These are phyloP conservation scores for Echinosophora koreensis DNA, from an alignment of 306 rosid species.

Conservation along the genomic window DNA sequence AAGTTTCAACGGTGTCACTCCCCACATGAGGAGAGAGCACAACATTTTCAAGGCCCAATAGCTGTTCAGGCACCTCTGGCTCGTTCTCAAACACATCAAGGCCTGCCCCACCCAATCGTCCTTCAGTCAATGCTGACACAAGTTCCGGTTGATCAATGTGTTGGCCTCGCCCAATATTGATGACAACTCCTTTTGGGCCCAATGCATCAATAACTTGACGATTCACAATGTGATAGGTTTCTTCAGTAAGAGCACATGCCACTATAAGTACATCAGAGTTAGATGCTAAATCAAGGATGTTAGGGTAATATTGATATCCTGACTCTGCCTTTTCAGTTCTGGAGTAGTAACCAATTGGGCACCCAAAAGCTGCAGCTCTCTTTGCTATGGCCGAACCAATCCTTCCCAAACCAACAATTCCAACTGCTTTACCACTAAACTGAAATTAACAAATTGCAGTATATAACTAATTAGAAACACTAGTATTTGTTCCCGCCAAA, in stretches of 20 bases:
- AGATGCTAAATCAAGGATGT: conserved; percentile 60
- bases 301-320: conserved; percentile 60
- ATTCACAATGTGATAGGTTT: conserved; percentile 68
- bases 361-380: conserved; percentile 72
- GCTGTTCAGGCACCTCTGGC: conserved; percentile 63
- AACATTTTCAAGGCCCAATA: conserved; percentile 65
- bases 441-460: conserved; percentile 48
- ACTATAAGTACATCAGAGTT: conserved; percentile 63
- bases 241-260: conserved; percentile 63
- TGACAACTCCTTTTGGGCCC: conserved; percentile 72
- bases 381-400: conserved; percentile 78
- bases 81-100: conserved; percentile 80
- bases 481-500: too few species aligned
- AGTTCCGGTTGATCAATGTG: conserved; percentile 63
- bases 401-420: conserved; percentile 82
- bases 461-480: background rate
- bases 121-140: conserved; percentile 65
- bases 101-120: conserved; percentile 76
- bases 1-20: conserved; percentile 69
- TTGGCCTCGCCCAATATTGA: conserved; percentile 72
- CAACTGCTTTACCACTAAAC: conserved; percentile 74
- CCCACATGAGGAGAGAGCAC: conserved; percentile 76
- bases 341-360: conserved; percentile 61
- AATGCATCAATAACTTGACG: conserved; percentile 67
- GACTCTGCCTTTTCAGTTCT: conserved; percentile 61